Evolutionary conservation across 23 red algal genomes (phyloP), one percentile per base, ranked within the genome.

Genomic region (Porphyridium purpureum): DNA sequence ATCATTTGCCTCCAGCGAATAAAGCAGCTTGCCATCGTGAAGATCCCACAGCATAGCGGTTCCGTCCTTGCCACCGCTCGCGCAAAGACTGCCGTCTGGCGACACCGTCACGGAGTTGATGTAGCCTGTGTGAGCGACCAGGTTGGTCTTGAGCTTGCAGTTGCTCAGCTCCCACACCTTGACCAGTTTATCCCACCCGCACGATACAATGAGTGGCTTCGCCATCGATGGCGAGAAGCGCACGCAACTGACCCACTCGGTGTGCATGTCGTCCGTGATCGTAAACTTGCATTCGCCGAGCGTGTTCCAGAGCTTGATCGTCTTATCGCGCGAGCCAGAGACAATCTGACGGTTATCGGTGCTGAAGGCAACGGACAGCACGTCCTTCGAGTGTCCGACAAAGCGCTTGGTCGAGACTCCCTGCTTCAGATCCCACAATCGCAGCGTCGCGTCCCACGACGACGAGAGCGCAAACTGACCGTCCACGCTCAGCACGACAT

Each of bases 281-380:
- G 78, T 76, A 62, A 85, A 95, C 72, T 95, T 95, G 69, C 88
- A 95, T 64, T 95, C 76, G 29, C 88, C 88, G 28, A 95, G 74
- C 0, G 78, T 95, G 57, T 95, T 95, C 88, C 88, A 95, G 50
- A 95, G 62, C 60, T 95, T 95, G 47, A 95, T 95, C 38, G 88
- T 95, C 46, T 71, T 70, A 66, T 95, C 88, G 46, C 88, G 80
- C 30, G 88, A 95, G 41, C 63, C 48, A 11, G 88, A 95, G 8
- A 95, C 88, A 27, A 95, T 95, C 40, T 95, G 88, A 11, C 88
- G 70, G 36, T 95, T 95, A 49, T 95, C 88, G 24, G 88, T 70
- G 9, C 69, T 77, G 35, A 95, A 95, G 1, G 88, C 88, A 0
- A 86, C 88, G 3, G 88, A 95, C 24, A 95, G 74, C 17, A 95